These are phyloP conservation scores for Boletus bicolor DNA, from an alignment of 768 basidiomycete genomes.

Conservation along the genomic window DNA sequence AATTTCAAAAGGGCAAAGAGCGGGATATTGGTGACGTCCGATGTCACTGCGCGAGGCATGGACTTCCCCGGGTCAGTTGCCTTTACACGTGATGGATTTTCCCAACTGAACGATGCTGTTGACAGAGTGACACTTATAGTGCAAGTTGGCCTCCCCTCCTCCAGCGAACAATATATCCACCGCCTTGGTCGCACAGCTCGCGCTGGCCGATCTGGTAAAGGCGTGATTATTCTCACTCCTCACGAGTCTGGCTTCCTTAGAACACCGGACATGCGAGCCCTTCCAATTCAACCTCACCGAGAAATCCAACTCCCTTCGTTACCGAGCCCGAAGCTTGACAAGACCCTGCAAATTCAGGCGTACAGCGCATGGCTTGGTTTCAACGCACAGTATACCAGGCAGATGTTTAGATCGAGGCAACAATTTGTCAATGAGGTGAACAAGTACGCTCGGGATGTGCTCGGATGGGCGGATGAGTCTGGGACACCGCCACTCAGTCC, in stretches of 20 bases:
- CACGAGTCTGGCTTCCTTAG: constrained; percentile 49
- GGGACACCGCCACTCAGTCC: constrained; percentile 38
- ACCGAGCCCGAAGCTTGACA: constrained; percentile 27
- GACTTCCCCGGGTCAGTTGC: constrained; percentile 55
- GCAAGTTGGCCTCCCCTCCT: constrained; percentile 63
- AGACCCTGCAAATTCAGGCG: constrained; percentile 44
- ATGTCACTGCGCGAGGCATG: constrained; percentile 64
- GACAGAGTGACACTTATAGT: constrained; percentile 55
- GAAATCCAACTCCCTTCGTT: constrained; percentile 28
- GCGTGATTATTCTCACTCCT: constrained; percentile 53
- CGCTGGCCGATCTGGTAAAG: constrained; percentile 61
- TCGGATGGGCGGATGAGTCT: constrained; percentile 37
- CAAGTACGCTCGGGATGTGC: constrained; percentile 32
- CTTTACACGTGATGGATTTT: neutral
- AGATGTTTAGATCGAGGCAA: constrained; percentile 37
- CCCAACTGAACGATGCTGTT: constrained; percentile 3
- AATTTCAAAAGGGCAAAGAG: constrained; percentile 43
- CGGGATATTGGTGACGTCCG: constrained; percentile 50
- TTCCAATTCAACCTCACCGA: constrained; percentile 38
- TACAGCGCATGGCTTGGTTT: constrained; percentile 59
- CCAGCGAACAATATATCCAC: constrained; percentile 76
- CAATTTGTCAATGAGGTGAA: constrained; percentile 41
- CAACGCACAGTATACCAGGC: constrained; percentile 42
- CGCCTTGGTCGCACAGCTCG: constrained; percentile 77
- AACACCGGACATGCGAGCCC: constrained; percentile 35